These are phyloP conservation scores for Sclerotinia minor DNA, from an alignment of 2,329 filamentous ascomycete genomes.

Conservation along the genomic window DNA sequence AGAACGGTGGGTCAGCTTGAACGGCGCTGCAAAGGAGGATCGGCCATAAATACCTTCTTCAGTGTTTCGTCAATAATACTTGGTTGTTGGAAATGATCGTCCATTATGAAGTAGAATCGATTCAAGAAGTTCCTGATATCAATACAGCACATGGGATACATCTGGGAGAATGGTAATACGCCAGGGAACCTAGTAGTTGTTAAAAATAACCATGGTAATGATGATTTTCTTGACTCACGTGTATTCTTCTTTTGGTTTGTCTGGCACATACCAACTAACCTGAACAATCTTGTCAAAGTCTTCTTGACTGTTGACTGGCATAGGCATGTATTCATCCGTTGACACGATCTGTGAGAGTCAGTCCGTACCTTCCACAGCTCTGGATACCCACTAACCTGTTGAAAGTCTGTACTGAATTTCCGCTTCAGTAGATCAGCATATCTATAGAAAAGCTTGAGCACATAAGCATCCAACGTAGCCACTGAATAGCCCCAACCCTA, in stretches of 20 bases:
- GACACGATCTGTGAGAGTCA: constrained; percentile 59
- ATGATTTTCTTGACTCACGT: constrained; percentile 48
- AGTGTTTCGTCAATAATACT: constrained; percentile 89
- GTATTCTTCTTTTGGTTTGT: constrained; percentile 73
- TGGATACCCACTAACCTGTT: constrained; percentile 61
- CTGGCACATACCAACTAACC: constrained; percentile 92
- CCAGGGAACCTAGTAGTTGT: constrained; percentile 70
- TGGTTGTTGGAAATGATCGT: constrained; percentile 91
- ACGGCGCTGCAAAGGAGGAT: constrained; percentile 16
- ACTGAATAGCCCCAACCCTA: constrained; percentile 90
- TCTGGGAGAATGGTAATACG: constrained; percentile 96
- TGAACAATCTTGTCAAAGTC: constrained; percentile 96
- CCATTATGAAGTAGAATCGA: constrained; percentile 96
- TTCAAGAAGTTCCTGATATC: constrained; percentile 97
- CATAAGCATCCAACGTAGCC: constrained; percentile 74
- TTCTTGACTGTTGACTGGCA: constrained; percentile 87
- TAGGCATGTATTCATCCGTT: constrained; percentile 99
- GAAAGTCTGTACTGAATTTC: constrained; percentile 92
- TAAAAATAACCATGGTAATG: constrained; percentile 3
- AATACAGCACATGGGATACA: constrained; percentile 98
- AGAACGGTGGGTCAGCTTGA: not conserved
- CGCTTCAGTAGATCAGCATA: constrained; percentile 90
- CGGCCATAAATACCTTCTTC: constrained; percentile 57
- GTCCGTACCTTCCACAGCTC: not conserved
- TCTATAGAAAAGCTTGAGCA: constrained; percentile 83